Percentiles rank a stretch among this genome's conserved stretches.
These are phyloP conservation scores for Boletus rubroflammeus DNA, from an alignment of 768 basidiomycete genomes.

Conservation along the genomic window DNA sequence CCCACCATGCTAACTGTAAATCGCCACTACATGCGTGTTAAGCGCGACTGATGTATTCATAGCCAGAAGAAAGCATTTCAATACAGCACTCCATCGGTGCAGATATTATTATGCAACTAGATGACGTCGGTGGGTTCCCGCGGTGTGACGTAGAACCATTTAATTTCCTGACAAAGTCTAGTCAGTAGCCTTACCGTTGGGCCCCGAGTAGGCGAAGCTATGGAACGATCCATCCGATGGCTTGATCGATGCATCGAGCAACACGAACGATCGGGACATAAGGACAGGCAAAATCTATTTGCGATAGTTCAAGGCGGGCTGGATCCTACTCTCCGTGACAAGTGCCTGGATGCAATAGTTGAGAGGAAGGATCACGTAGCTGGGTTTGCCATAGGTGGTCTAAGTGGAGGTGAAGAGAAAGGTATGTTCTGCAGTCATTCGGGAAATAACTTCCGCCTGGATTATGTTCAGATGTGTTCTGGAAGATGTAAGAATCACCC, in stretches of 20 bases:
- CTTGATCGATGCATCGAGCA: slow-evolving; percentile 81
- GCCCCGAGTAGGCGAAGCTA: slow-evolving; percentile 81
- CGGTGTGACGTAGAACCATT: background rate
- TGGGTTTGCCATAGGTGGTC: slow-evolving; percentile 89
- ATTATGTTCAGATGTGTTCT: slow-evolving; percentile 63
- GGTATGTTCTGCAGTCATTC: slow-evolving; percentile 39
- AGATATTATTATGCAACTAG: slow-evolving; percentile 94
- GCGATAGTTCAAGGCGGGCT: slow-evolving; percentile 92
- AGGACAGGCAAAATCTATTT: slow-evolving; percentile 75
- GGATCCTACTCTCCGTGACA: slow-evolving; percentile 63
- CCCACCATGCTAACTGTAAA: slow-evolving; percentile 84
- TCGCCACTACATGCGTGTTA: slow-evolving; percentile 3
- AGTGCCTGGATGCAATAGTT: slow-evolving; percentile 80
- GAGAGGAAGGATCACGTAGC: slow-evolving; percentile 69
- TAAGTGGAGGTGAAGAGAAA: slow-evolving; percentile 92
- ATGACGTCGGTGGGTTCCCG: slow-evolving; percentile 72
- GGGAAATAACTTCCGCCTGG: slow-evolving; percentile 2
- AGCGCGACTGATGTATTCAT: slow-evolving; percentile 4
- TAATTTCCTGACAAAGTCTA: slow-evolving; percentile 24
- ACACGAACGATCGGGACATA: slow-evolving; percentile 66
- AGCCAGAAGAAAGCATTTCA: slow-evolving; percentile 90
- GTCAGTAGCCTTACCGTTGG: slow-evolving; percentile 81
- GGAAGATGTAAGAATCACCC: slow-evolving; percentile 62
- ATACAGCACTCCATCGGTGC: slow-evolving; percentile 89
- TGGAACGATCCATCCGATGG: slow-evolving; percentile 87